Conservation (phyloP, 345 rosid species). For the Chamaenerion angustifolium region DNA sequence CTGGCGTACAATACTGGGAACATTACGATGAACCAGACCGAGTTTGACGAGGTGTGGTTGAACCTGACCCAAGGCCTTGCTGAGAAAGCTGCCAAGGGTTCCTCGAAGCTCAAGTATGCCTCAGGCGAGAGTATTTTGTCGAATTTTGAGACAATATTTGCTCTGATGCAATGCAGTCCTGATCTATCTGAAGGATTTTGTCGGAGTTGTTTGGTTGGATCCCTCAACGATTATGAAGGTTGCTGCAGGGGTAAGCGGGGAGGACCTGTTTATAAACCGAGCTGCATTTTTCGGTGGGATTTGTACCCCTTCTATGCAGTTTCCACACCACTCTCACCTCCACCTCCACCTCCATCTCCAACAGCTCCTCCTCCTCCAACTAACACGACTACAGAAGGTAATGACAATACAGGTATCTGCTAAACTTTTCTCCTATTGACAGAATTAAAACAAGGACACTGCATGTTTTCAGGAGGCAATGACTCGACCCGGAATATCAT, state of each 20-base stretch:
- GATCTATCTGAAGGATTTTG: slow-evolving; percentile 29
- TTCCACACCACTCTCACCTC: slow-evolving; percentile 9
- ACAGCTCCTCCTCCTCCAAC: background rate
- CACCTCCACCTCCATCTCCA: background rate
- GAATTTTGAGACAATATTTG: slow-evolving; percentile 11
- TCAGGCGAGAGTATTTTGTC: slow-evolving; percentile 14
- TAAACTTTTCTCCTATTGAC: background rate
- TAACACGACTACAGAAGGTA: background rate
- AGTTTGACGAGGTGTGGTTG: slow-evolving; percentile 20
- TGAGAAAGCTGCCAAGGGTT: slow-evolving; percentile 13
- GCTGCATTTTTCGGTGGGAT: slow-evolving; percentile 38
- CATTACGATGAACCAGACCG: slow-evolving; percentile 8
- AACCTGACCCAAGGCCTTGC: slow-evolving; percentile 12
- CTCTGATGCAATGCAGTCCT: slow-evolving; percentile 43
- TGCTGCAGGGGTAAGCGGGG: slow-evolving; percentile 23
- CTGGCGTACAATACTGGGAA: background rate
- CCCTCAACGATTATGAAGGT: slow-evolving; percentile 1
- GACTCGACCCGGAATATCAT: too few species aligned
- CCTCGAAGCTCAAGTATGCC: slow-evolving; percentile 20
- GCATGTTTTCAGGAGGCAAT: too few species aligned
- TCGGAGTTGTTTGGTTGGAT: slow-evolving; percentile 14
- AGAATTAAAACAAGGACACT: background rate
- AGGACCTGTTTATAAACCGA: slow-evolving; percentile 23
- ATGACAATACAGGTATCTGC: background rate
- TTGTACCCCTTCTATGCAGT: slow-evolving; percentile 21